Conservation (phyloP, 139 green algal species). For the Tetradesmus lagerheimii region DNA sequence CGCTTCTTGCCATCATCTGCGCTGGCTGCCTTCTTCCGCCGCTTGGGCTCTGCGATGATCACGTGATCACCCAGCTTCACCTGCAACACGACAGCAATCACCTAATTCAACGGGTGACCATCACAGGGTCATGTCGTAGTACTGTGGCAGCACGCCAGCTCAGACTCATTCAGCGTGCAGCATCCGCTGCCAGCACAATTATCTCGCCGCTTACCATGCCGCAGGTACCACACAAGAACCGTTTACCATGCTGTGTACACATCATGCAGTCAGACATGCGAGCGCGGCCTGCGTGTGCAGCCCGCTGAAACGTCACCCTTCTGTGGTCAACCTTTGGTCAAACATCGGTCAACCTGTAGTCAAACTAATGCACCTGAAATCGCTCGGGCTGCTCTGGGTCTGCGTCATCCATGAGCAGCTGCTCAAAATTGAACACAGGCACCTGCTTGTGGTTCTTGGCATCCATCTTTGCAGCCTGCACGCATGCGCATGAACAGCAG, state of each 20-base stretch:
- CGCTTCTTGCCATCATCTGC: background rate
- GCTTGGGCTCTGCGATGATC: background rate
- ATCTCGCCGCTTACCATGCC: too few species aligned
- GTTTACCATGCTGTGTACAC: too few species aligned
- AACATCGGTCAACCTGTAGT: too few species aligned
- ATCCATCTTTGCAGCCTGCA: background rate
- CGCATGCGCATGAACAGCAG: background rate
- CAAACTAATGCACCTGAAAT: background rate
- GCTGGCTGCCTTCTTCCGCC: background rate
- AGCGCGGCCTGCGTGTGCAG: too few species aligned
- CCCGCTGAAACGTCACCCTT: too few species aligned
- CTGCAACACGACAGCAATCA: background rate
- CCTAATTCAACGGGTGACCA: background rate
- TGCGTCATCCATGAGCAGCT: background rate
- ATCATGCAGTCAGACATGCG: too few species aligned
- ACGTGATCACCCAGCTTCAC: slow-evolving; percentile 18
- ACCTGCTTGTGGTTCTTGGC: background rate
- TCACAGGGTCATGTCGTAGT: too few species aligned
- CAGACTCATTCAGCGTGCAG: too few species aligned
- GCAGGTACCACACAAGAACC: too few species aligned
- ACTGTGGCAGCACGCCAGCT: too few species aligned
- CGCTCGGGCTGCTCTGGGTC: background rate
- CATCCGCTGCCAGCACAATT: too few species aligned
- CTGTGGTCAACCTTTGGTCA: too few species aligned
- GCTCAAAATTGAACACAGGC: slow-evolving; percentile 32